phyloP scores from a whole-genome alignment of 169 alveolate species.

The Nephromyces sp. region DNA sequence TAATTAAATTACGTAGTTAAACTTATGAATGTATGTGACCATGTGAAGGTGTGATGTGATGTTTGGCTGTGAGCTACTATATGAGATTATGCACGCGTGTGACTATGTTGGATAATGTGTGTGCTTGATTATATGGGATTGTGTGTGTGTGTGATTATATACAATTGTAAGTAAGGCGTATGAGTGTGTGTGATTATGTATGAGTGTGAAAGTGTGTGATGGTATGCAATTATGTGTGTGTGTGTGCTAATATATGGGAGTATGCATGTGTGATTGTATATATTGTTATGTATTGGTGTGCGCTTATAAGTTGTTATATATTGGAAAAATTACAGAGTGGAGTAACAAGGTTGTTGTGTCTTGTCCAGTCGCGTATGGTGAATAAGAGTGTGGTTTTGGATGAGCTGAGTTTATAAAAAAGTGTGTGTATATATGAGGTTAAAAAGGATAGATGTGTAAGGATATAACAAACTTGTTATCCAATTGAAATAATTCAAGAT shows the following conservation, averaged over 20 bases:
- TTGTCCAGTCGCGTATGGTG: background rate
- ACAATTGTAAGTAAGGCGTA: no score
- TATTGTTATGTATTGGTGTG: no score
- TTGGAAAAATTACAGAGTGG: background rate
- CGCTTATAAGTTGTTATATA: background rate
- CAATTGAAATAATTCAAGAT: conserved; percentile 55
- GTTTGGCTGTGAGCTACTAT: background rate
- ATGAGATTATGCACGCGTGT: no score
- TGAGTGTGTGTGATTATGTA: no score
- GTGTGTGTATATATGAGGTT: background rate
- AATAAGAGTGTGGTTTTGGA: background rate
- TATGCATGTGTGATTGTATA: no score
- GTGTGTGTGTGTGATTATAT: no score
- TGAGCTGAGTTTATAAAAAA: background rate
- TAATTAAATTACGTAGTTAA: background rate
- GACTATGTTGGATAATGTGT: no score
- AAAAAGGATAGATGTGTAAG: background rate
- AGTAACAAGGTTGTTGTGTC: background rate
- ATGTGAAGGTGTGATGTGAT: background rate
- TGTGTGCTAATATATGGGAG: no score
- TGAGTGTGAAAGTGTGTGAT: no score
- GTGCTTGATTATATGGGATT: no score
- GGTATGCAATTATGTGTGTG: no score
- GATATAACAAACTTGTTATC: conserved; percentile 10
- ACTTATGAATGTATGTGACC: background rate